A percentile compares a stretch with the other conserved stretches of the same genome.
phyloP scores from a whole-genome alignment of 345 rosid genomes.

The Rhodamnia argentea region DNA sequence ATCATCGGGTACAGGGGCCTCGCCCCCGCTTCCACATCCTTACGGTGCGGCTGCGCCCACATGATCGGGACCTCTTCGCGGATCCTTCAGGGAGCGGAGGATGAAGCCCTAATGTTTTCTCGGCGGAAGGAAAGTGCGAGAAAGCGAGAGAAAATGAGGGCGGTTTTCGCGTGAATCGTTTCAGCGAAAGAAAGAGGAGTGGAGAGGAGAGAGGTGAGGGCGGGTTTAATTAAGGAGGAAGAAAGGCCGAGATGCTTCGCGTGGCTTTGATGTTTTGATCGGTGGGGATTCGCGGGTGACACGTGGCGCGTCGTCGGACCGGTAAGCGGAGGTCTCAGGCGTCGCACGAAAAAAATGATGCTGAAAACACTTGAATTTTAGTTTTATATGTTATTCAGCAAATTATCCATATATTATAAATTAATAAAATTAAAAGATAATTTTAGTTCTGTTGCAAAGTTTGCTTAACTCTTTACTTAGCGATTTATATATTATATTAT shows the following conservation, averaged over 20 bases:
- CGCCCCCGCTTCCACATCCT: slow-evolving; percentile 68
- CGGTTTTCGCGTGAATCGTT: neutral
- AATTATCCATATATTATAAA: too few relatives aligned
- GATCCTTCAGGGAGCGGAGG: neutral
- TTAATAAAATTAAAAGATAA: too few relatives aligned
- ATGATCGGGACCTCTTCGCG: slow-evolving; percentile 3
- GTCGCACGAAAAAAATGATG: neutral
- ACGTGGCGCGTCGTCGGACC: neutral
- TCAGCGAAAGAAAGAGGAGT: neutral
- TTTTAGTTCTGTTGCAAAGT: too few relatives aligned
- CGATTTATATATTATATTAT: neutral
- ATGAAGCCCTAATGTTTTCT: neutral
- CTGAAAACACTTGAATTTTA: neutral
- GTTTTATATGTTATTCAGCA: neutral
- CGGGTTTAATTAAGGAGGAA: neutral
- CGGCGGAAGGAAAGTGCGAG: neutral
- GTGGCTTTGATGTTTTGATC: neutral
- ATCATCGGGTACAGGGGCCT: slow-evolving; percentile 78
- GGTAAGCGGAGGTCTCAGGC: neutral
- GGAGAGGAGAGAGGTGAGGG: neutral
- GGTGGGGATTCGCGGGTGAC: neutral
- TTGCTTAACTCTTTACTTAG: too few relatives aligned
- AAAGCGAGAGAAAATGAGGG: neutral
- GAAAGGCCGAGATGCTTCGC: neutral
- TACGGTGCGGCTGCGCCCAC: slow-evolving; percentile 41